These are phyloP conservation scores for Casuarina glauca DNA, from an alignment of 306 rosid genomes.

Conservation along the genomic window DNA sequence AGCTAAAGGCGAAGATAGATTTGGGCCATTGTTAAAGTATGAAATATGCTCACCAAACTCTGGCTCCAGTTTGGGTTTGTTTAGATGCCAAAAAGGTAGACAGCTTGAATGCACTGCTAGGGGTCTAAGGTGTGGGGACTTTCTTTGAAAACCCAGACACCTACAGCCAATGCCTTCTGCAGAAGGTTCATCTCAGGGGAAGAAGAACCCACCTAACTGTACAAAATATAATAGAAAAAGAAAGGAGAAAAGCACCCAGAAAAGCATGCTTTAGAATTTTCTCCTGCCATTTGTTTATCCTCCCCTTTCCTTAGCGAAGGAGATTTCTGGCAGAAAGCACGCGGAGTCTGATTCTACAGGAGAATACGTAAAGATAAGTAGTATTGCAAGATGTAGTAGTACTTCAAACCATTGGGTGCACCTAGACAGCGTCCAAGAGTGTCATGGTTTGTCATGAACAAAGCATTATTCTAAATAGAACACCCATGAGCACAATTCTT, in stretches of 20 bases:
- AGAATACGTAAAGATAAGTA: neutral
- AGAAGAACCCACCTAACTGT: neutral
- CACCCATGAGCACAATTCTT: no score
- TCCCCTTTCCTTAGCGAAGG: slow-evolving; percentile 26
- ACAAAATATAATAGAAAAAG: slow-evolving; percentile 30
- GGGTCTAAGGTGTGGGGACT: slow-evolving; percentile 23
- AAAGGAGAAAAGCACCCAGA: slow-evolving; percentile 14
- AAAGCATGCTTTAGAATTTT: slow-evolving; percentile 38
- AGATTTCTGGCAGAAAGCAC: slow-evolving; percentile 39
- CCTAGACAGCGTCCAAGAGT: neutral
- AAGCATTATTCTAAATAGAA: no score
- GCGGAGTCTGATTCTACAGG: slow-evolving; percentile 26
- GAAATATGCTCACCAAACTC: slow-evolving; percentile 18
- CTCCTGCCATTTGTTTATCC: slow-evolving; percentile 19
- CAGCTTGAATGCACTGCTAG: slow-evolving; percentile 78
- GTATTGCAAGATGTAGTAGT: slow-evolving; percentile 26
- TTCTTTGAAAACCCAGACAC: slow-evolving; percentile 32
- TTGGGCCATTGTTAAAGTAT: slow-evolving; percentile 21
- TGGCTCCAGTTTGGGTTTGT: neutral
- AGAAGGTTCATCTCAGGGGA: slow-evolving; percentile 5
- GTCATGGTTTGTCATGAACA: neutral
- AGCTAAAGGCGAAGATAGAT: slow-evolving; percentile 25
- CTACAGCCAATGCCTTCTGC: slow-evolving; percentile 37
- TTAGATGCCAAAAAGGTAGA: slow-evolving; percentile 55
- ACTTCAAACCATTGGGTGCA: slow-evolving; percentile 18